phyloP scores from a whole-genome alignment of 768 basidiomycete genomes.

The Suillus plorans region DNA sequence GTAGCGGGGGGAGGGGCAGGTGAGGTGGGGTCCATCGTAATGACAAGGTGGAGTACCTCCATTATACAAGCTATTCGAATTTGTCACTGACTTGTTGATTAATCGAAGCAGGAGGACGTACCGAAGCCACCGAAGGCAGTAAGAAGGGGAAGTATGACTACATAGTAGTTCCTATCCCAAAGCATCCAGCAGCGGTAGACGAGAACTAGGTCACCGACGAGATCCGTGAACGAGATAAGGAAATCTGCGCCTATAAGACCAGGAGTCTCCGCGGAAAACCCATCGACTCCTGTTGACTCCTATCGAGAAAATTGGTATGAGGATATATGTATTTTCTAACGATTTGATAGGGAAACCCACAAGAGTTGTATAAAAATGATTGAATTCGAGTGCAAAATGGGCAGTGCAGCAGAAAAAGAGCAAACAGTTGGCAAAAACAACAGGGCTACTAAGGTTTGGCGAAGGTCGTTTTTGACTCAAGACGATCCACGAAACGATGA shows the following conservation, averaged over 20 bases:
- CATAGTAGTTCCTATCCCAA: conserved; percentile 35
- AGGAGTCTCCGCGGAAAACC: conserved; percentile 31
- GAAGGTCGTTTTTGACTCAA: conserved; percentile 15
- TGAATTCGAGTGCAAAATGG: conserved; percentile 36
- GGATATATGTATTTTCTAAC: conserved; percentile 4
- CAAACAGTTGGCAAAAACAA: conserved; percentile 28
- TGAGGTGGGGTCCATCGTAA: conserved; percentile 26
- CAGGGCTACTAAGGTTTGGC: conserved; percentile 20
- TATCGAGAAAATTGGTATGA: conserved; percentile 14
- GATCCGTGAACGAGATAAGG: conserved; percentile 36
- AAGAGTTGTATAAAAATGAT: conserved; percentile 32
- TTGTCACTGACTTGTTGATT: neutral
- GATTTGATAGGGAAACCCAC: conserved; percentile 20
- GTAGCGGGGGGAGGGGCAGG: conserved; percentile 35
- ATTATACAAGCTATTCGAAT: conserved; percentile 29
- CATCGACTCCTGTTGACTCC: conserved; percentile 25
- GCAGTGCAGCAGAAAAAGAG: conserved; percentile 34
- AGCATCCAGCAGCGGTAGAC: conserved; percentile 44
- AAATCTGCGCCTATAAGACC: conserved; percentile 34
- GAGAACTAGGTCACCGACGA: conserved; percentile 35
- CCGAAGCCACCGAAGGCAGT: conserved; percentile 34
- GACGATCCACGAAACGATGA: conserved; percentile 27
- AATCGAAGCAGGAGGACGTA: conserved; percentile 17
- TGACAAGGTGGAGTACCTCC: conserved; percentile 28
- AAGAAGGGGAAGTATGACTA: conserved; percentile 36